A percentile compares a stretch with the other conserved stretches of the same genome.
Evolutionary conservation across 495 filamentous ascomycete genomes (phyloP).

Genomic region (Glonium stellatum): DNA sequence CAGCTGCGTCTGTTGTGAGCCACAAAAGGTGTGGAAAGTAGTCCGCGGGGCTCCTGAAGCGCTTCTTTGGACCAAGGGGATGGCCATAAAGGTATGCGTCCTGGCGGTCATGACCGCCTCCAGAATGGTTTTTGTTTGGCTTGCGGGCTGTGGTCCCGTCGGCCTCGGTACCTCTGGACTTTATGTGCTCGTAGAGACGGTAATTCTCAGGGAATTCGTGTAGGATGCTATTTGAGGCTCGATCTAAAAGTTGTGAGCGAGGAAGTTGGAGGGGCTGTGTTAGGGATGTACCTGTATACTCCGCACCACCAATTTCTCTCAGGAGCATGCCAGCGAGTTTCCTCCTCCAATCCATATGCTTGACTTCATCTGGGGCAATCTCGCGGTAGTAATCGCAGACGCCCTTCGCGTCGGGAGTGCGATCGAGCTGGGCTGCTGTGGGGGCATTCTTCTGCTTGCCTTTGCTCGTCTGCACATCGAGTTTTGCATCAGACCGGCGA

Average conservation of each 20-base stretch:
- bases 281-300: constrained; percentile 31
- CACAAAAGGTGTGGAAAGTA: constrained; percentile 58
- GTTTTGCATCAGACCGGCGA: constrained; percentile 39
- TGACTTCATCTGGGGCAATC: constrained; percentile 37
- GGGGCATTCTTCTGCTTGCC: constrained; percentile 41
- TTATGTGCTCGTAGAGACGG: constrained; percentile 52
- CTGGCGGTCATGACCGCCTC: constrained; percentile 40
- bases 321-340: constrained; percentile 50
- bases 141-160: constrained; percentile 23
- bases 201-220: constrained; percentile 51
- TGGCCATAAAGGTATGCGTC: constrained; percentile 60
- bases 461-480: constrained; percentile 29
- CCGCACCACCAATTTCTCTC: constrained; percentile 37
- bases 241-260: constrained; percentile 33
- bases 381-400: constrained; percentile 43
- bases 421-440: constrained; percentile 40
- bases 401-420: constrained; percentile 42
- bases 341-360: constrained; percentile 48
- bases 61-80: constrained; percentile 50
- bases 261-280: constrained; percentile 1
- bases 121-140: constrained; percentile 34
- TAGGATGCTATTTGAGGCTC: constrained; percentile 41
- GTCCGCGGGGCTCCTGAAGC: constrained; percentile 51
- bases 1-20: constrained; percentile 46
- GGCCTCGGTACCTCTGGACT: constrained; percentile 33